A percentile compares a stretch with the other conserved stretches of the same genome.
Evolutionary conservation across 768 basidiomycete species (phyloP).

Genomic region (Russula lepida): DNA sequence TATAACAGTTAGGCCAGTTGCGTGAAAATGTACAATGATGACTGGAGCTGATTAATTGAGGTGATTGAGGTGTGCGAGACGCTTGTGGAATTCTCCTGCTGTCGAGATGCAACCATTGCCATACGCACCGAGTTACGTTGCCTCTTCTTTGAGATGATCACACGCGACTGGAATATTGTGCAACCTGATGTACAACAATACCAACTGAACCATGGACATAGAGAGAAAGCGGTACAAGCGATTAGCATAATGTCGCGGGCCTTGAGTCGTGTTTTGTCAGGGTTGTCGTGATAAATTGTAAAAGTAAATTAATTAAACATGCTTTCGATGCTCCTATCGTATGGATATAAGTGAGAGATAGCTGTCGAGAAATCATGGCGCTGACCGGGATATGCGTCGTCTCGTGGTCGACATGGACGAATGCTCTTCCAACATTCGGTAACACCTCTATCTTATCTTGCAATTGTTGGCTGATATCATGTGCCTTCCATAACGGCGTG

Average conservation of each 20-base stretch:
- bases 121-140: neutral
- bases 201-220: neutral
- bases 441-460: constrained; percentile 86
- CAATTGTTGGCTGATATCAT: constrained; percentile 74
- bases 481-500: constrained; percentile 84
- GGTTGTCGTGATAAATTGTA: neutral
- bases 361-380: constrained; percentile 1
- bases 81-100: no score
- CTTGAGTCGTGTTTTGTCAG: neutral
- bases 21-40: neutral
- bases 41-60: neutral
- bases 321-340: constrained; percentile 39
- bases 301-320: constrained; percentile 14
- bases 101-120: neutral
- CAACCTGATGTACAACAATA: neutral
- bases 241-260: neutral
- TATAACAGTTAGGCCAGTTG: neutral
- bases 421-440: constrained; percentile 86
- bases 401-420: constrained; percentile 94
- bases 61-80: no score
- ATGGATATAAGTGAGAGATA: neutral
- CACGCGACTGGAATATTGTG: neutral
- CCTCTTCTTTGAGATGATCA: neutral
- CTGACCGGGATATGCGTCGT: constrained; percentile 66
- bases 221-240: neutral